These are phyloP conservation scores for Theileria equi DNA, from an alignment of 169 alveolate species.

Conservation along the genomic window DNA sequence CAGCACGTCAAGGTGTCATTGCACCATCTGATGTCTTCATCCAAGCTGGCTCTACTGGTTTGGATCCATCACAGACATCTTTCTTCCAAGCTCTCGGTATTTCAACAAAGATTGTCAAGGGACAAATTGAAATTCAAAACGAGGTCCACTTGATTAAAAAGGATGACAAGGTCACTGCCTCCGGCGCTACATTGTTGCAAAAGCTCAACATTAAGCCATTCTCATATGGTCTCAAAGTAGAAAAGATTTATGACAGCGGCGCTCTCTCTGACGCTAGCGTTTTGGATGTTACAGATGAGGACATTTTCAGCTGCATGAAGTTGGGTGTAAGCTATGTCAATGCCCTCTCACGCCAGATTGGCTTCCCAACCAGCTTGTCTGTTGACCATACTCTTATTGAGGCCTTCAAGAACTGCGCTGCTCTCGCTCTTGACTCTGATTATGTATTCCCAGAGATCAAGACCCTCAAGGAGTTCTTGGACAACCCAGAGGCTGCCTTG, in stretches of 20 bases:
- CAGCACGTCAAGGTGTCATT: slow-evolving; percentile 96
- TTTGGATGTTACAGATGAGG: slow-evolving; percentile 92
- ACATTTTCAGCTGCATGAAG: slow-evolving; percentile 82
- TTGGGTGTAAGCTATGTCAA: slow-evolving; percentile 88
- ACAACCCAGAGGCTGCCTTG: slow-evolving; percentile 88
- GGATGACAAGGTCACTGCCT: slow-evolving; percentile 94
- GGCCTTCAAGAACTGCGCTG: slow-evolving; percentile 95
- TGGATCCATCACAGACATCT: slow-evolving; percentile 98
- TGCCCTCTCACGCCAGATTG: slow-evolving; percentile 90
- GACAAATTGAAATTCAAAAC: slow-evolving; percentile 95
- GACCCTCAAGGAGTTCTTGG: slow-evolving; percentile 84
- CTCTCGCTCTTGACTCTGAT: slow-evolving; percentile 91
- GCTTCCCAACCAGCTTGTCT: slow-evolving; percentile 92
- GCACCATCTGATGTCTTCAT: slow-evolving; percentile 96
- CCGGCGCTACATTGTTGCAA: slow-evolving; percentile 95
- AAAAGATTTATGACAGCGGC: slow-evolving; percentile 94
- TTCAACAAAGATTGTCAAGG: slow-evolving; percentile 97
- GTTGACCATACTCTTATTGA: slow-evolving; percentile 91
- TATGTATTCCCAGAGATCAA: slow-evolving; percentile 92
- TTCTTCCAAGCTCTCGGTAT: slow-evolving; percentile 99
- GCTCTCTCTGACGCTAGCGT: slow-evolving; percentile 90
- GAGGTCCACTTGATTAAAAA: slow-evolving; percentile 90
- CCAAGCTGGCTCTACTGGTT: slow-evolving; percentile 99
- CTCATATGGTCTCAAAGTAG: slow-evolving; percentile 92
- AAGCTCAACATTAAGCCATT: slow-evolving; percentile 96